These are phyloP conservation scores for Pseudevernia furfuracea DNA, from an alignment of 495 filamentous ascomycete species.

Conservation along the genomic window DNA sequence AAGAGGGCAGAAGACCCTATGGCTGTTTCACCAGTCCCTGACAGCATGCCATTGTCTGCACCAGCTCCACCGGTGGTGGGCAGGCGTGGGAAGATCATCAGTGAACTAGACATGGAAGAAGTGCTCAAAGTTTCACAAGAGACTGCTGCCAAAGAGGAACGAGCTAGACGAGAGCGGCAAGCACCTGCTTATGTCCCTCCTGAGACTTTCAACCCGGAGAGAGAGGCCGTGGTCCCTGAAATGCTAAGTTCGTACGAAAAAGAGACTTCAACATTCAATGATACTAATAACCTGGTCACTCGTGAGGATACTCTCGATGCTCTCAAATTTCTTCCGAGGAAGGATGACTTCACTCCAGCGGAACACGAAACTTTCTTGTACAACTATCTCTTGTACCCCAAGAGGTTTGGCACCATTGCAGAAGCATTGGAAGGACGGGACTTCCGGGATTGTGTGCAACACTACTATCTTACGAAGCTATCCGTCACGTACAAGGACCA, in stretches of 20 bases:
- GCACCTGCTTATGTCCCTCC: constrained; percentile 54
- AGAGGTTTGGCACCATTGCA: constrained; percentile 89
- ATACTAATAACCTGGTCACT: constrained; percentile 64
- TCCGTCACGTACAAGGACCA: constrained; percentile 72
- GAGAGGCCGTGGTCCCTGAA: constrained; percentile 76
- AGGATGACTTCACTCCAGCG: constrained; percentile 74
- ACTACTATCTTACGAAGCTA: constrained; percentile 93
- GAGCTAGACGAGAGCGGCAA: constrained; percentile 60
- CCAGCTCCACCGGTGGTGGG: constrained; percentile 37
- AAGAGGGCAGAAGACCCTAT: constrained; percentile 49
- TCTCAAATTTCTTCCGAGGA: constrained; percentile 65
- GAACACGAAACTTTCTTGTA: constrained; percentile 74
- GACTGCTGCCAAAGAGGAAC: constrained; percentile 59
- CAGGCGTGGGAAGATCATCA: constrained; percentile 54
- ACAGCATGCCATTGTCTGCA: constrained; percentile 30
- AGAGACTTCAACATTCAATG: constrained; percentile 51
- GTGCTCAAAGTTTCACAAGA: constrained; percentile 70
- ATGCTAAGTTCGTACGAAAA: constrained; percentile 55
- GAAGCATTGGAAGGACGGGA: constrained; percentile 61
- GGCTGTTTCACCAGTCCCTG: constrained; percentile 44
- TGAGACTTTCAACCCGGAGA: constrained; percentile 51
- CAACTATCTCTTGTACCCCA: constrained; percentile 71
- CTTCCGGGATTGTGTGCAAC: constrained; percentile 81
- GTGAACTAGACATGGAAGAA: constrained; percentile 69
- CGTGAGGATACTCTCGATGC: constrained; percentile 57